A percentile compares a stretch with the other conserved stretches of the same genome.
These are phyloP conservation scores for Aspergillus coremiiformis DNA, from an alignment of 495 filamentous ascomycete species.

Conservation along the genomic window DNA sequence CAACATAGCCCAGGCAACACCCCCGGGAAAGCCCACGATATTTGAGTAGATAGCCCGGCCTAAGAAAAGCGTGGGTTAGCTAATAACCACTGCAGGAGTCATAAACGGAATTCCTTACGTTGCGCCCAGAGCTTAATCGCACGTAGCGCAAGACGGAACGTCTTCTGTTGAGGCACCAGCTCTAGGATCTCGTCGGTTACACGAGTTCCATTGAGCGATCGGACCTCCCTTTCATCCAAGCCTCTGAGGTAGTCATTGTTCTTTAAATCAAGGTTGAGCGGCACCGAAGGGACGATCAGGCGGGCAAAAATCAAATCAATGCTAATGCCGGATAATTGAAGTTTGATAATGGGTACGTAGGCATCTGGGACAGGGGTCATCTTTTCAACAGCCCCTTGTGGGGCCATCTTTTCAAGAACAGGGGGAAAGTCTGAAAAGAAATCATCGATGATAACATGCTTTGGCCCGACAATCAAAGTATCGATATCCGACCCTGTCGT, in stretches of 20 bases:
- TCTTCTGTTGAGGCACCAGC: constrained; percentile 79
- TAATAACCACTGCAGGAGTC: background rate
- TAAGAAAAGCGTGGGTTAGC: constrained; percentile 21
- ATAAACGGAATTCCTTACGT: constrained; percentile 38
- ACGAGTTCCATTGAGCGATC: constrained; percentile 86
- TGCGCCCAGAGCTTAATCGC: constrained; percentile 96
- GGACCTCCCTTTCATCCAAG: constrained; percentile 74
- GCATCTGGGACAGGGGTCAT: constrained; percentile 82
- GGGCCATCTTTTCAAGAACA: constrained; percentile 64
- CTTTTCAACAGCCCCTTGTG: constrained; percentile 69
- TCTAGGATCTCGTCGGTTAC: constrained; percentile 87
- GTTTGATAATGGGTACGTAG: constrained; percentile 92
- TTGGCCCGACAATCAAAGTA: constrained; percentile 84
- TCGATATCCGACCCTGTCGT: constrained; percentile 87
- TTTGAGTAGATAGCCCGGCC: constrained; percentile 86
- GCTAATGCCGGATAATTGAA: constrained; percentile 80
- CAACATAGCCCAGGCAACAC: constrained; percentile 96
- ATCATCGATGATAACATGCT: constrained; percentile 76
- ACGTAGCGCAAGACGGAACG: constrained; percentile 79
- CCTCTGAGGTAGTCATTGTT: constrained; percentile 81
- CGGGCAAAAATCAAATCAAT: constrained; percentile 93
- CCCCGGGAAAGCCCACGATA: constrained; percentile 91
- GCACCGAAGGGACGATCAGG: constrained; percentile 62
- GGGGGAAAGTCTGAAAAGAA: constrained; percentile 85
- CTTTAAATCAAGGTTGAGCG: constrained; percentile 62